Evolutionary conservation across 163 green algal species (phyloP), one percentile per base, ranked within the genome.

Genomic region (Picocystis sp.): DNA sequence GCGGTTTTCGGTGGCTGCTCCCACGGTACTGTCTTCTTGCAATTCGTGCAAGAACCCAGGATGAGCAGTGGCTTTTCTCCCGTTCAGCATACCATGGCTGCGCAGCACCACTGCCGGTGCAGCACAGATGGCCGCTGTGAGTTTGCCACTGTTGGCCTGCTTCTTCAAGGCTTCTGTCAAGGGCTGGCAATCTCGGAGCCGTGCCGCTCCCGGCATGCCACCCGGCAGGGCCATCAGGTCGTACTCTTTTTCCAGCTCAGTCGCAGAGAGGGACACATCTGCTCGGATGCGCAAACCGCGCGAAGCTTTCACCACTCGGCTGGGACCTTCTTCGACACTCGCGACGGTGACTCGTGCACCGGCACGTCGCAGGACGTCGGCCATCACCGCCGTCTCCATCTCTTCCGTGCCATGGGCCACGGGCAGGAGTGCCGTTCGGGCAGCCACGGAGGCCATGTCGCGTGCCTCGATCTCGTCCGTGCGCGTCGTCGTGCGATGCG

Each of bases 141-240:
- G 48, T 23, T 60, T 67, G 6, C 68, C 74, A 0, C 38, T 33
- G 0, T 46, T 56, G 22, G 50, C 34, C 63, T 93, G 84, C 45
- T 67, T 41, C 8, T 48, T 19, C 5, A 93, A 17, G 22, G 90
- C 60, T 1, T 57, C 22, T 0, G 57, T 47, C 0, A 95, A 73
- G 8, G 46, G 17, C 0, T 44, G 35, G 14, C 43, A 80, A 61
- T 93, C 76, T 5, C 75, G 60, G 46, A 97, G 72, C 1, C 72
- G 69, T 66, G 94, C 77, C 1, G 91, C 89, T 8, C 90, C 90
- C 0, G 85, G 86, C 83, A 95, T 95, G 34, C 88, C 88, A 3
- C 87, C 87, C 44, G 81, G 65, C 14, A 90, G 60, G 1, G 78
- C 88, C 24, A 97, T 88, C 12, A 89, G 65, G 59, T 97, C 87